These are phyloP conservation scores for Ophiocordyceps sinensis DNA, from an alignment of 2,329 filamentous ascomycete genomes.

Conservation along the genomic window DNA sequence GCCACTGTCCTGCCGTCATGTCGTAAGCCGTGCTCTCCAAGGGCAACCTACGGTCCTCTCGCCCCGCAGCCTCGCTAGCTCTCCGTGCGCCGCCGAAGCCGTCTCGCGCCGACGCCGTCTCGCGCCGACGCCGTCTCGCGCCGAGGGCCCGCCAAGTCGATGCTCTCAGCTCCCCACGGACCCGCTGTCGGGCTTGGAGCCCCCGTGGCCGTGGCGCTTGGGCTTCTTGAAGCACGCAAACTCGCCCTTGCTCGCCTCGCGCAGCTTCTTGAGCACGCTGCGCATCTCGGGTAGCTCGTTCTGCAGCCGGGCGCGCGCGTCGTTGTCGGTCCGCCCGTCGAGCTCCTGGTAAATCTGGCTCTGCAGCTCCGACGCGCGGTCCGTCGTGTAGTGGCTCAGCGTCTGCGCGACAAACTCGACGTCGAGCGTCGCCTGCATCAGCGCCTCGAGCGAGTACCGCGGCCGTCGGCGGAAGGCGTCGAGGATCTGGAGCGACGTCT, in stretches of 20 bases:
- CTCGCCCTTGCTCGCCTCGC: slow-evolving; percentile 70
- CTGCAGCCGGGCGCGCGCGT: slow-evolving; percentile 66
- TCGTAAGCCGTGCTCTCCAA: too few species aligned
- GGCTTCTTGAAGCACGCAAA: slow-evolving; percentile 73
- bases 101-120: too few species aligned
- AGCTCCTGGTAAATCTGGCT: slow-evolving; percentile 85
- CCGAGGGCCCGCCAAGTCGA: too few species aligned
- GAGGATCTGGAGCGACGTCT: slow-evolving; percentile 66
- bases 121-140: too few species aligned
- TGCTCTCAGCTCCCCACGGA: background rate
- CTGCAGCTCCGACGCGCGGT: slow-evolving; percentile 67
- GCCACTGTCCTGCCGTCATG: too few species aligned
- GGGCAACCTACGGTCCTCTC: too few species aligned
- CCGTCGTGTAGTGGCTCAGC: slow-evolving; percentile 75
- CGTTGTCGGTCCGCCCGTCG: slow-evolving; percentile 78
- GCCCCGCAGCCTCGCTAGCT: too few species aligned
- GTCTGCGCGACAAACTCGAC: slow-evolving; percentile 96
- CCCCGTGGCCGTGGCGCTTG: slow-evolving; percentile 26
- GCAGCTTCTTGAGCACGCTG: slow-evolving; percentile 66
- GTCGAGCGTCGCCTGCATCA: slow-evolving; percentile 96
- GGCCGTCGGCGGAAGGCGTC: slow-evolving; percentile 57
- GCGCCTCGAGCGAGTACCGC: slow-evolving; percentile 59
- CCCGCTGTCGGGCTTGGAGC: slow-evolving; percentile 16
- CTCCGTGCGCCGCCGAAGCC: too few species aligned
- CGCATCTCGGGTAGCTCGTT: slow-evolving; percentile 83